Conservation (phyloP, 495 filamentous ascomycete genomes). For the Aspergillus haitiensis region DNA sequence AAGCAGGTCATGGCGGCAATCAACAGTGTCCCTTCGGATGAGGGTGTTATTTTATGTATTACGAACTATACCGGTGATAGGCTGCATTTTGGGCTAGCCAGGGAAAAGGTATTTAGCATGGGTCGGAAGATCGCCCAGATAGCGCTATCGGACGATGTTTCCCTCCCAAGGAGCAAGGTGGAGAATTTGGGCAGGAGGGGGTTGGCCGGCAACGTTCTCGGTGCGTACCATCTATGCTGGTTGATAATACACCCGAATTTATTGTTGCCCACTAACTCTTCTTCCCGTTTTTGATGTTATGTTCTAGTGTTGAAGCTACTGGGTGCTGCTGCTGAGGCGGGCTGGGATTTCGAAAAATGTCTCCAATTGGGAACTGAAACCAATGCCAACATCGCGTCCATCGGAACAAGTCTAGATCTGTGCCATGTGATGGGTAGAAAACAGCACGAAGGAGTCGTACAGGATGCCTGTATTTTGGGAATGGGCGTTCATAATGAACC, state of each 20-base stretch:
- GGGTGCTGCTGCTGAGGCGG: not conserved
- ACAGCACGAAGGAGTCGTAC: not conserved
- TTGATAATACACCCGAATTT: not conserved
- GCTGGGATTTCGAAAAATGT: constrained; percentile 4
- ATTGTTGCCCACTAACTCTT: not conserved
- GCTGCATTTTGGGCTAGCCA: constrained; percentile 4
- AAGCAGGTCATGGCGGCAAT: constrained; percentile 10
- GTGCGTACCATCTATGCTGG: not conserved
- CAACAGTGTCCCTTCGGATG: constrained; percentile 2
- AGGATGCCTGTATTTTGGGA: not conserved
- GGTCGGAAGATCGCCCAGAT: constrained; percentile 4
- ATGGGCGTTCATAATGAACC: not conserved
- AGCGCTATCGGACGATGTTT: not conserved
- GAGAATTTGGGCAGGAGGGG: constrained; percentile 5
- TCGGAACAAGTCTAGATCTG: constrained; percentile 2
- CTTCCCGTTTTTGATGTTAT: not conserved
- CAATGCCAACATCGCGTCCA: constrained; percentile 3
- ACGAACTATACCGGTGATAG: constrained; percentile 3
- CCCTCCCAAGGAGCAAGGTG: constrained; percentile 5
- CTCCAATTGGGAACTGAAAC: not conserved
- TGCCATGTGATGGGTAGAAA: constrained; percentile 4
- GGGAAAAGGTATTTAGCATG: not conserved
- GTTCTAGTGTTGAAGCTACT: constrained; percentile 1
- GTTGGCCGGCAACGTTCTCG: constrained; percentile 1
- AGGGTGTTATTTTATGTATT: not conserved